Percentiles rank a stretch among this genome's conserved stretches.
Conservation (phyloP, 768 basidiomycete species). For the Boletus rubroflammeus region DNA sequence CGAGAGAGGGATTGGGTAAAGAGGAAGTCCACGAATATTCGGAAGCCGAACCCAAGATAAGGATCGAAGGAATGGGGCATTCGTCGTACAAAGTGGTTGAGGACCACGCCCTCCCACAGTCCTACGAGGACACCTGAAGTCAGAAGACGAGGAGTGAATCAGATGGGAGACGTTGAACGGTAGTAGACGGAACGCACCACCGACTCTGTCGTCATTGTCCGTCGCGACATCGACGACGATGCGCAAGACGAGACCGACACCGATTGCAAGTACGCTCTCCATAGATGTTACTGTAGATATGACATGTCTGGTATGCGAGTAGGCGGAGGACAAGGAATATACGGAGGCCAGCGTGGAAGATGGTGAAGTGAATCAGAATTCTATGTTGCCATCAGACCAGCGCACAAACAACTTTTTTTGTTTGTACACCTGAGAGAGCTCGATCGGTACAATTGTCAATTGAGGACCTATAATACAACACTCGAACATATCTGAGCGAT, state of each 20-base stretch:
- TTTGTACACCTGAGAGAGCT: conserved; percentile 12
- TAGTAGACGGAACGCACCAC: conserved; percentile 22
- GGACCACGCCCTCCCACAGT: conserved; percentile 74
- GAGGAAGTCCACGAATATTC: conserved; percentile 70
- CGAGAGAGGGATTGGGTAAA: conserved; percentile 53
- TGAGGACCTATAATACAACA: too few relatives aligned
- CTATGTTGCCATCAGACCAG: conserved; percentile 1
- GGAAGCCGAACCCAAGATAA: conserved; percentile 60
- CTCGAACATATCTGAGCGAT: neutral
- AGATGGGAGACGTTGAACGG: neutral
- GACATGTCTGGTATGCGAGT: conserved; percentile 28
- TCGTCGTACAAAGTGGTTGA: conserved; percentile 69
- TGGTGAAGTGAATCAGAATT: neutral
- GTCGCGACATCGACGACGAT: conserved; percentile 52
- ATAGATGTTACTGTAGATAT: conserved; percentile 39
- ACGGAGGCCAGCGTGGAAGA: conserved; percentile 29
- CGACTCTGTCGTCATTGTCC: conserved; percentile 29
- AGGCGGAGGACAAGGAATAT: conserved; percentile 26
- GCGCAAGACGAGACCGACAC: conserved; percentile 62
- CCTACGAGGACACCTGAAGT: conserved; percentile 59
- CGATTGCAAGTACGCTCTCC: conserved; percentile 71
- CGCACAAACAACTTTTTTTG: conserved; percentile 20
- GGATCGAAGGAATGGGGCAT: conserved; percentile 65
- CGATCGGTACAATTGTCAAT: too few relatives aligned
- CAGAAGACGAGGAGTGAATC: conserved; percentile 18